These are phyloP conservation scores for Exophiala viscosa DNA, from an alignment of 2,329 filamentous ascomycete species.

Conservation along the genomic window DNA sequence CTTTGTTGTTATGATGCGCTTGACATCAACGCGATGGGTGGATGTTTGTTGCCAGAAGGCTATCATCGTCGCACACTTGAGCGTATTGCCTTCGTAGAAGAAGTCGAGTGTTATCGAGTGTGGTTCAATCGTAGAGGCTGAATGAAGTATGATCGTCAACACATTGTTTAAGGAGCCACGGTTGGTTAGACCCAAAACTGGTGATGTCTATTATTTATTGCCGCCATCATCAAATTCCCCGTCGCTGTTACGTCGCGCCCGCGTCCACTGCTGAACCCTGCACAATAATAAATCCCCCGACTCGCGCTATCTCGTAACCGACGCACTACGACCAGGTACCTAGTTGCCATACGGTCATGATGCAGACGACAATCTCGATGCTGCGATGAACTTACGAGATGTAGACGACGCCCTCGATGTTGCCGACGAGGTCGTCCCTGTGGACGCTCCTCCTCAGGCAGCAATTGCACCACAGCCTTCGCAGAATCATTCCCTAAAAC, in stretches of 20 bases:
- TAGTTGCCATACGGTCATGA: background rate
- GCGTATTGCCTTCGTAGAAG: background rate
- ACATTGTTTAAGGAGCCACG: constrained; percentile 12
- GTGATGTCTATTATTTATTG: constrained; percentile 1
- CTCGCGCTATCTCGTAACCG: no score
- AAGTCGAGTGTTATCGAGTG: background rate
- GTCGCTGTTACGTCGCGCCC: no score
- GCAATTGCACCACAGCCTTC: constrained; percentile 16
- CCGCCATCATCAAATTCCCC: no score
- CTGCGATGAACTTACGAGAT: constrained; percentile 20
- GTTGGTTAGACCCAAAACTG: background rate
- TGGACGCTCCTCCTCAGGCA: background rate
- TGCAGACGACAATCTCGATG: background rate
- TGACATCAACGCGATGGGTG: constrained; percentile 39
- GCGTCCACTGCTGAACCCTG: no score
- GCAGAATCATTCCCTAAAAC: constrained; percentile 69
- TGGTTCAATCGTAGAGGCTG: background rate
- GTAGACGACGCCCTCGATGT: constrained; percentile 2
- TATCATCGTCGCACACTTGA: constrained; percentile 4
- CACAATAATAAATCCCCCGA: no score
- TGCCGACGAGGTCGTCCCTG: background rate
- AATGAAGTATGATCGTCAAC: constrained; percentile 13
- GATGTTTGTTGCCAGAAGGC: constrained; percentile 35
- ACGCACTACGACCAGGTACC: no score
- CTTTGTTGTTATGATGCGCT: constrained; percentile 30